Conservation (phyloP, 2,329 filamentous ascomycete genomes). For the Cordyceps farinosa region DNA sequence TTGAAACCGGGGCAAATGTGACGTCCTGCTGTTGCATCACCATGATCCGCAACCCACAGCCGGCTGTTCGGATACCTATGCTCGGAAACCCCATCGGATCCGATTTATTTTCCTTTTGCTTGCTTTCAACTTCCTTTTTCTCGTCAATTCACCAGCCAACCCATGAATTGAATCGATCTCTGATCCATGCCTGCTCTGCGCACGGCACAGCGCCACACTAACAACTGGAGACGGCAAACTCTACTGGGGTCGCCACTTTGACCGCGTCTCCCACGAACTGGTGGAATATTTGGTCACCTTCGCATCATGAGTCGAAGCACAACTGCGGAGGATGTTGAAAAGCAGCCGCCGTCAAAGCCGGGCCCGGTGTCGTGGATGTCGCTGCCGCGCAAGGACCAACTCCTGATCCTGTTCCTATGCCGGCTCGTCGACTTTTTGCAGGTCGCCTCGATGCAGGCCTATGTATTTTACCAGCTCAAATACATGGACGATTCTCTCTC, state of each 20-base stretch:
- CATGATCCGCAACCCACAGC: conserved; percentile 1
- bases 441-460: conserved; percentile 64
- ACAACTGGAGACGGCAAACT: conserved; percentile 1
- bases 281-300: not conserved
- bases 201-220: conserved; percentile 4
- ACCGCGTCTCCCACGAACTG: not conserved
- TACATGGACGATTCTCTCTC: conserved; percentile 57
- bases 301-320: not conserved
- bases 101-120: not conserved
- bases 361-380: conserved; percentile 62
- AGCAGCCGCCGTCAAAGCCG: not conserved
- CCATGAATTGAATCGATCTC: not conserved
- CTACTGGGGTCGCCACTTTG: not conserved
- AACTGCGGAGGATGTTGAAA: not conserved
- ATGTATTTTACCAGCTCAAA: conserved; percentile 73
- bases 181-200: conserved; percentile 1
- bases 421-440: conserved; percentile 72
- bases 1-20: not conserved
- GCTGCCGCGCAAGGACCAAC: conserved; percentile 67
- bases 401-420: conserved; percentile 65
- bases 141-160: not conserved
- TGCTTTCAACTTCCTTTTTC: not conserved
- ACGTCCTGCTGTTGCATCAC: conserved; percentile 11
- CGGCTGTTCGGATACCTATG: not conserved
- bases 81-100: not conserved